A percentile compares a stretch with the other conserved stretches of the same genome.
Evolutionary conservation across 129 eudicot genomes (phyloP).

Genomic region (Helichrysum umbraculigerum): DNA sequence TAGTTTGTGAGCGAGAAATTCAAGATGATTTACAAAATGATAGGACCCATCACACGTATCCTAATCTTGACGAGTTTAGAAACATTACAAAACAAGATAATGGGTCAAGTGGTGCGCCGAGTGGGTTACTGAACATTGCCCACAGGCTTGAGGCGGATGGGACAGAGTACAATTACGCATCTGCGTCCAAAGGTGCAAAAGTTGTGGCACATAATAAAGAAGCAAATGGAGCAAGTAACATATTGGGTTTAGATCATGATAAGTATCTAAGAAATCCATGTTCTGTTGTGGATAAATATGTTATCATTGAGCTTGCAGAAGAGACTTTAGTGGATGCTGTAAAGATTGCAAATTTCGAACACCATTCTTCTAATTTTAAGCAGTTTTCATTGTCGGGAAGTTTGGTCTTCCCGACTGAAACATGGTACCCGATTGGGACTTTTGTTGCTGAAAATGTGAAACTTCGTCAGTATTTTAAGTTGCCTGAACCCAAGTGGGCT

Average conservation of each 20-base stretch:
- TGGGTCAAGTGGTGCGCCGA: constrained; percentile 32
- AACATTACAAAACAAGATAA: constrained; percentile 45
- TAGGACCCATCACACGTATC: constrained; percentile 38
- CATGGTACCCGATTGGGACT: constrained; percentile 66
- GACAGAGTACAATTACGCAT: constrained; percentile 80
- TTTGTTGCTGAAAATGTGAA: constrained; percentile 91
- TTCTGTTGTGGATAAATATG: constrained; percentile 72
- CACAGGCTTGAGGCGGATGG: constrained; percentile 97
- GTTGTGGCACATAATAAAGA: constrained; percentile 88
- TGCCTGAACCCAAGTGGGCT: constrained; percentile 87
- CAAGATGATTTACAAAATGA: constrained; percentile 39
- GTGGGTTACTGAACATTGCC: constrained; percentile 62
- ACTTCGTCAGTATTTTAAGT: constrained; percentile 70
- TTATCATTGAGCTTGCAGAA: constrained; percentile 82
- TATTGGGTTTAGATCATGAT: constrained; percentile 81
- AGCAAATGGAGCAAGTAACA: constrained; percentile 87
- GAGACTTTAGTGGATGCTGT: constrained; percentile 89
- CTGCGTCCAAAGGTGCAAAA: constrained; percentile 86
- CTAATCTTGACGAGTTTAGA: constrained; percentile 55
- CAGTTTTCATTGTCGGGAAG: constrained; percentile 78
- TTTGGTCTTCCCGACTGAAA: constrained; percentile 71
- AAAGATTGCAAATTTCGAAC: constrained; percentile 91
- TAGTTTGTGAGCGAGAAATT: constrained; percentile 46
- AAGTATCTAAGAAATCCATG: constrained; percentile 93
- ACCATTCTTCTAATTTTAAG: constrained; percentile 85